Percentiles rank a stretch among this genome's conserved stretches.
These are phyloP conservation scores for Rhodotorula sp. DNA, from an alignment of 1,284 basidiomycete genomes.

Conservation along the genomic window DNA sequence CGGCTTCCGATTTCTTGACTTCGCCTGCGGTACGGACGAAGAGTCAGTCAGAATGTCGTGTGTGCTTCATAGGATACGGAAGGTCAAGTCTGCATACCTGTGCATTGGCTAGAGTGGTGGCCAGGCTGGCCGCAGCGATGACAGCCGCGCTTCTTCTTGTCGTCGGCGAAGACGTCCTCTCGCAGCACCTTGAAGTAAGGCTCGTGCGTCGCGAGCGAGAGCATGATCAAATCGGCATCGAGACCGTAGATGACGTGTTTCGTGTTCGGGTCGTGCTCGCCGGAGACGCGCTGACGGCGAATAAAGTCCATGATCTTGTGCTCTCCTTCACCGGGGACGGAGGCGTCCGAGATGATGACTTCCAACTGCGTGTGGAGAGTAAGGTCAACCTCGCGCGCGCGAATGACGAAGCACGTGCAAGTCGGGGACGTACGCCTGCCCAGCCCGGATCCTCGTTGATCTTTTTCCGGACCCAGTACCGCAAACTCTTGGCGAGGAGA, in stretches of 20 bases:
- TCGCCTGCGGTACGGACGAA: conserved; percentile 25
- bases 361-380: conserved; percentile 61
- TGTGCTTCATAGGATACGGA: too few species aligned
- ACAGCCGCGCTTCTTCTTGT: conserved; percentile 67
- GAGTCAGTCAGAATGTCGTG: background rate
- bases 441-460: conserved; percentile 93
- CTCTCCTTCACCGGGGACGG: conserved; percentile 97
- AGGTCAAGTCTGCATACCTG: conserved; percentile 51
- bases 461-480: conserved; percentile 96
- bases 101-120: conserved; percentile 92
- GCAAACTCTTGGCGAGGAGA: conserved; percentile 77
- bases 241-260: conserved; percentile 96
- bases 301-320: conserved; percentile 99
- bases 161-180: conserved; percentile 92
- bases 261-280: conserved; percentile 90
- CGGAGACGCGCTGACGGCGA: conserved; percentile 79
- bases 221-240: conserved; percentile 99
- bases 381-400: background rate
- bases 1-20: conserved; percentile 46
- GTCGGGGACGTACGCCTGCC: conserved; percentile 66
- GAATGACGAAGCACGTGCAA: background rate
- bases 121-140: conserved; percentile 90
- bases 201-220: conserved; percentile 95
- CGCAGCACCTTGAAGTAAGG: conserved; percentile 95
- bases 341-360: conserved; percentile 95